phyloP scores from a whole-genome alignment of 2,329 filamentous ascomycete species.

The Blastomyces percursus region DNA sequence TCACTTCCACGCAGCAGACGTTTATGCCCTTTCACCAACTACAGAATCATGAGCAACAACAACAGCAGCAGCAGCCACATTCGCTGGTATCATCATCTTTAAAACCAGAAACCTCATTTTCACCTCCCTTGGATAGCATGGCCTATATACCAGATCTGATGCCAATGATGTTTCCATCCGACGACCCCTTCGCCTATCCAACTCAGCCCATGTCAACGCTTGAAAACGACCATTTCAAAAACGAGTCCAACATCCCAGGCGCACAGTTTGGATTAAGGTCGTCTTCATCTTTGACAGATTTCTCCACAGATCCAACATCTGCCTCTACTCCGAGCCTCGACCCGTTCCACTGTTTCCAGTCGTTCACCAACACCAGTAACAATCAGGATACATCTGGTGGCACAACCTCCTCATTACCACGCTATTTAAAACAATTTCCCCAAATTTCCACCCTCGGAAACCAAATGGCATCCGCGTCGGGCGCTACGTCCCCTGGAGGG shows the following conservation, averaged over 20 bases:
- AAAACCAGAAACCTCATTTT: slow-evolving; percentile 17
- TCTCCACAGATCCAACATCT: not conserved
- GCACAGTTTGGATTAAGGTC: slow-evolving; percentile 10
- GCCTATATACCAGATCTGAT: slow-evolving; percentile 37
- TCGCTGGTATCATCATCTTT: slow-evolving; percentile 3
- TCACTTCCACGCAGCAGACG: not conserved
- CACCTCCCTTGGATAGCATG: slow-evolving; percentile 25
- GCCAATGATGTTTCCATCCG: slow-evolving; percentile 42
- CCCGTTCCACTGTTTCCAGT: not conserved
- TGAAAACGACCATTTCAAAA: slow-evolving; percentile 33
- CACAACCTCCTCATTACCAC: not conserved
- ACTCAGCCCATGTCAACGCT: slow-evolving; percentile 39
- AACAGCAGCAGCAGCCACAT: not conserved
- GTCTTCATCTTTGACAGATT: slow-evolving; percentile 1
- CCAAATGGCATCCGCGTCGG: not conserved
- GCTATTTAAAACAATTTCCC: not conserved
- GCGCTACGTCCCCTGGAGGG: not conserved
- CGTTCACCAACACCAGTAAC: not conserved
- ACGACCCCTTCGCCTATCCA: slow-evolving; percentile 41
- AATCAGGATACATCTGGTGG: not conserved
- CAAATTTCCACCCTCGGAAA: not conserved
- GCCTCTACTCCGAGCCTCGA: not conserved
- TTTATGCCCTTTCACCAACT: not conserved
- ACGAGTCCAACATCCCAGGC: slow-evolving; percentile 12
- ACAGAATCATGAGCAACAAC: not conserved